Evolutionary conservation across 768 basidiomycete genomes (phyloP).

Genomic region (Trametes cubensis): DNA sequence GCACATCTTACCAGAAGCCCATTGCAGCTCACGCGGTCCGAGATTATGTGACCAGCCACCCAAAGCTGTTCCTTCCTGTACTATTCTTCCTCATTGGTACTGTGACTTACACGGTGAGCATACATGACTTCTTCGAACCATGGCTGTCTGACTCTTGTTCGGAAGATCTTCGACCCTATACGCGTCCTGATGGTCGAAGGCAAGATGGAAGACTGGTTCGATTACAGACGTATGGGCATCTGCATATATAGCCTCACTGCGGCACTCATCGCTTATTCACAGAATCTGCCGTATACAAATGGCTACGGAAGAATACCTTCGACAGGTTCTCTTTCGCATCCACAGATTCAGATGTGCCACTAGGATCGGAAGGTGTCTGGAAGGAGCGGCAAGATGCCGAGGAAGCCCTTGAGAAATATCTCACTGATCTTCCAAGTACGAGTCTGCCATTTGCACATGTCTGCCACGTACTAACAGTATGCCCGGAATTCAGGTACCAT

Average conservation of each 20-base stretch:
- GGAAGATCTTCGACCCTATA: constrained; percentile 91
- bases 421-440: constrained; percentile 77
- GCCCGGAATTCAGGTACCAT: constrained; percentile 55
- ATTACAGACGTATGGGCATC: constrained; percentile 59
- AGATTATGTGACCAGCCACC: constrained; percentile 86
- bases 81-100: constrained; percentile 88
- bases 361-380: constrained; percentile 60
- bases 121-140: neutral
- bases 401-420: constrained; percentile 64
- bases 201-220: constrained; percentile 84
- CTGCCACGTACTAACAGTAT: neutral
- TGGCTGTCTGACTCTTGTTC: neutral
- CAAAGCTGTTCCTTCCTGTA: constrained; percentile 79
- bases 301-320: constrained; percentile 67
- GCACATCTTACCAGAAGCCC: constrained; percentile 62
- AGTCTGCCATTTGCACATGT: constrained; percentile 6
- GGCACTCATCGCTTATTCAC: constrained; percentile 9
- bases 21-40: constrained; percentile 67
- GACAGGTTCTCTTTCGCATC: constrained; percentile 46
- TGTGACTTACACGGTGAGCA: constrained; percentile 79
- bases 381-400: constrained; percentile 84
- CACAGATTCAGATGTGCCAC: constrained; percentile 24
- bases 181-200: constrained; percentile 81
- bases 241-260: neutral
- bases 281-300: constrained; percentile 78